phyloP scores from a whole-genome alignment of 1,139 yeast genomes.

The Yamadazyma trypodendri region DNA sequence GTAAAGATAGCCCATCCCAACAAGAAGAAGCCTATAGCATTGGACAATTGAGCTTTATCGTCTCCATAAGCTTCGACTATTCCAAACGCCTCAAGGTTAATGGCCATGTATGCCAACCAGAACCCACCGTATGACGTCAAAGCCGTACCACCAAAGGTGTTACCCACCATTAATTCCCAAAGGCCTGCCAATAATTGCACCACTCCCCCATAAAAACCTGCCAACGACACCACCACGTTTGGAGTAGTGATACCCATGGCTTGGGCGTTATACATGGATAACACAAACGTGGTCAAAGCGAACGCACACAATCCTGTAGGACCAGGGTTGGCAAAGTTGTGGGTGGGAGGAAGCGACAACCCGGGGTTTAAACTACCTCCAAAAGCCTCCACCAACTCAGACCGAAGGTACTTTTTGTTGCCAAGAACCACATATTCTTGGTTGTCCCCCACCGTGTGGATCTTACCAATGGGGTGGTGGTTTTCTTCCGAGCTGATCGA shows the following conservation, averaged over 20 bases:
- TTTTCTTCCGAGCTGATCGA: slow-evolving; percentile 14
- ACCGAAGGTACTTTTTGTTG: slow-evolving; percentile 29
- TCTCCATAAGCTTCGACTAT: slow-evolving; percentile 56
- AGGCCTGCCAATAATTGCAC: slow-evolving; percentile 50
- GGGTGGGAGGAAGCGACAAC: slow-evolving; percentile 32
- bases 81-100: slow-evolving; percentile 41
- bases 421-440: slow-evolving; percentile 30
- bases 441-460: slow-evolving; percentile 22
- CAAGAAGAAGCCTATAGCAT: slow-evolving; percentile 44
- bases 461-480: slow-evolving; percentile 11
- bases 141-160: slow-evolving; percentile 44
- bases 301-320: slow-evolving; percentile 61
- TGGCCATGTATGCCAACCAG: slow-evolving; percentile 42
- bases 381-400: slow-evolving; percentile 40
- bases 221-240: slow-evolving; percentile 42
- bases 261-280: slow-evolving; percentile 41
- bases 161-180: slow-evolving; percentile 46
- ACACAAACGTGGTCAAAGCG: slow-evolving; percentile 48
- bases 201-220: slow-evolving; percentile 46
- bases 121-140: slow-evolving; percentile 44
- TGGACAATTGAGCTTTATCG: slow-evolving; percentile 26
- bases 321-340: slow-evolving; percentile 54
- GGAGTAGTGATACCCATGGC: slow-evolving; percentile 40
- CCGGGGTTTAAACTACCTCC: slow-evolving; percentile 42
- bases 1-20: slow-evolving; percentile 49